Conservation (phyloP, 208 protist genomes). For the Endotrypanum monterogeii region DNA sequence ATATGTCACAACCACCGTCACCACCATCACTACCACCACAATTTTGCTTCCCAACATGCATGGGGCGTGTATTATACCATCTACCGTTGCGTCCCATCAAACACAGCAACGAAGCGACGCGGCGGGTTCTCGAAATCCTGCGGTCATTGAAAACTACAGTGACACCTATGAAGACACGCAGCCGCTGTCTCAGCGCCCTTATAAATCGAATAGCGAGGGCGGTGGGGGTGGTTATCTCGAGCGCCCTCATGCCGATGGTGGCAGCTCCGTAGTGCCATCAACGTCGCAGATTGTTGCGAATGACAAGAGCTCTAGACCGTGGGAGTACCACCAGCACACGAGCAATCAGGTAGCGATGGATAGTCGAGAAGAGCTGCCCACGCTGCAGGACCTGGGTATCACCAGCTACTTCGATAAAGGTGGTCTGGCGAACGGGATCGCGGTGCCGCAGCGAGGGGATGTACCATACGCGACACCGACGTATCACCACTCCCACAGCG, state of each 20-base stretch:
- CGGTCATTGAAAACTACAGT: not conserved
- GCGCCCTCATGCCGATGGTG: not conserved
- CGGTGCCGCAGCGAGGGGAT: constrained; percentile 9
- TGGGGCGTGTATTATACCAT: constrained; percentile 32
- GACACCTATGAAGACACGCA: not conserved
- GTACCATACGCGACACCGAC: constrained; percentile 26
- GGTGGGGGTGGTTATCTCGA: not conserved
- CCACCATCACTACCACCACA: constrained; percentile 65
- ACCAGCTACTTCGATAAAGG: constrained; percentile 34
- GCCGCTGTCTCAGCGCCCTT: not conserved
- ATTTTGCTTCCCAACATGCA: constrained; percentile 64
- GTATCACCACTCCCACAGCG: not conserved
- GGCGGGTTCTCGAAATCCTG: not conserved
- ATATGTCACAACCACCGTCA: constrained; percentile 74
- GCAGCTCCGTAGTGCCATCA: constrained; percentile 4
- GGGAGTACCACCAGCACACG: constrained; percentile 45
- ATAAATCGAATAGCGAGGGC: constrained; percentile 6
- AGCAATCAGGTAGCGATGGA: constrained; percentile 18
- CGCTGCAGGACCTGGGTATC: constrained; percentile 49
- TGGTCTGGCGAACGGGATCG: not conserved
- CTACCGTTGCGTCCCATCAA: constrained; percentile 23
- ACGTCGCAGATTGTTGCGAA: constrained; percentile 13
- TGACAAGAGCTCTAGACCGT: constrained; percentile 22
- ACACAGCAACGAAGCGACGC: constrained; percentile 18
- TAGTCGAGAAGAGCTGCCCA: constrained; percentile 28